A percentile compares a stretch with the other conserved stretches of the same genome.
These are phyloP conservation scores for Parafenestella ontariensis DNA, from an alignment of 2,329 filamentous ascomycete genomes.

Conservation along the genomic window DNA sequence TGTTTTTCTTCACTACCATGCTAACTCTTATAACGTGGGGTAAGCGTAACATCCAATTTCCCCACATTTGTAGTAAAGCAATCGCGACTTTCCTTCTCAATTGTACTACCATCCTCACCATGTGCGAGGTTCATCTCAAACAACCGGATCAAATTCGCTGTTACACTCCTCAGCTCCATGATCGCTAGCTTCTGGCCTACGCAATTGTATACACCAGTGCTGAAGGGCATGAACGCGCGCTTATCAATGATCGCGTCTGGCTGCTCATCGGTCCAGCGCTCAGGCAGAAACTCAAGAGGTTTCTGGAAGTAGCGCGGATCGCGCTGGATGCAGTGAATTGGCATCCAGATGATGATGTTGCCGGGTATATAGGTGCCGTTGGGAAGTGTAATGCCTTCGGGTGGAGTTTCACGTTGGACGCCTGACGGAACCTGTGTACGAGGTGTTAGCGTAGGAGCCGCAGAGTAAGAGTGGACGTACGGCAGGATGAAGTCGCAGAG, in stretches of 20 bases:
- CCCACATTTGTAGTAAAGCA: slow-evolving; percentile 42
- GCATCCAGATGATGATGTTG: slow-evolving; percentile 37
- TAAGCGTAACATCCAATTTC: slow-evolving; percentile 37
- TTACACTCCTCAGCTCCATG: slow-evolving; percentile 67
- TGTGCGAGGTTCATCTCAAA: slow-evolving; percentile 61
- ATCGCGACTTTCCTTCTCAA: slow-evolving; percentile 32
- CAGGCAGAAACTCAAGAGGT: slow-evolving; percentile 37
- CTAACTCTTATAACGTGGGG: slow-evolving; percentile 16
- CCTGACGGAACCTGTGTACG: slow-evolving; percentile 36
- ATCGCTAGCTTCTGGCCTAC: slow-evolving; percentile 73
- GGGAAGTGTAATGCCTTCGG: slow-evolving; percentile 40
- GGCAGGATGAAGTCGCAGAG: slow-evolving; percentile 39
- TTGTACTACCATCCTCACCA: slow-evolving; percentile 29
- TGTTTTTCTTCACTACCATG: too few species aligned
- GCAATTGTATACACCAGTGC: slow-evolving; percentile 71
- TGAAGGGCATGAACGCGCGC: slow-evolving; percentile 75
- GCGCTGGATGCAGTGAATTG: slow-evolving; percentile 38
- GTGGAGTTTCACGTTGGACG: slow-evolving; percentile 42
- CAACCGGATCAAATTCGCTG: slow-evolving; percentile 65
- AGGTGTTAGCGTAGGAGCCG: slow-evolving; percentile 5
- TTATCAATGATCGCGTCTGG: slow-evolving; percentile 33
- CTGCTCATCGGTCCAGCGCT: slow-evolving; percentile 39
- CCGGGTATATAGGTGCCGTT: slow-evolving; percentile 42
- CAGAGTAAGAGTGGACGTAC: slow-evolving; percentile 14
- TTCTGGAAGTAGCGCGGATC: slow-evolving; percentile 35